Conservation (phyloP, 768 basidiomycete species). For the Lactarius akahatsu region DNA sequence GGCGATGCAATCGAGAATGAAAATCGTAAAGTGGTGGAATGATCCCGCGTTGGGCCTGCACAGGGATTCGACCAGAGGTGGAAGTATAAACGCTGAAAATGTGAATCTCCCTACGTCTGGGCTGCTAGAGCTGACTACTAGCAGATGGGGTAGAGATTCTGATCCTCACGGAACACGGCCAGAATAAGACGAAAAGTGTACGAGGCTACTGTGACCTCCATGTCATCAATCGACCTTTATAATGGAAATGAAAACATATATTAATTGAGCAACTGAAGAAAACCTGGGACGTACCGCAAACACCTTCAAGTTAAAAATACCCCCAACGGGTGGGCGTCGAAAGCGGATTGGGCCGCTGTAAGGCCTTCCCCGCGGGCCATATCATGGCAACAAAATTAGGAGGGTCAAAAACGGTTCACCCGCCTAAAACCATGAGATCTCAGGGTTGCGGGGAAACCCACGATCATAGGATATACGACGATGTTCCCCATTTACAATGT, state of each 20-base stretch:
- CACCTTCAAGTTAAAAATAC: too few species aligned
- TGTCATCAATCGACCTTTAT: slow-evolving; percentile 3
- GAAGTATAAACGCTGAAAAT: background rate
- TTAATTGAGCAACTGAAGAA: background rate
- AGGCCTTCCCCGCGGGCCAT: background rate
- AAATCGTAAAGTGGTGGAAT: background rate
- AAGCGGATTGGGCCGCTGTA: slow-evolving; percentile 1
- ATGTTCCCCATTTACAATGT: background rate
- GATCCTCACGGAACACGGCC: background rate
- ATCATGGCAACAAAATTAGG: background rate
- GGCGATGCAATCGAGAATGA: background rate
- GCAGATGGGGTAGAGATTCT: background rate
- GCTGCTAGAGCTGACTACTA: background rate
- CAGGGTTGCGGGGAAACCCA: background rate
- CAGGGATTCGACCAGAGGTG: background rate
- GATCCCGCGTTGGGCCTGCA: slow-evolving; percentile 2
- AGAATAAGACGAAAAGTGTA: background rate
- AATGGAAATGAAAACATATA: background rate
- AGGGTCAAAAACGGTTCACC: background rate
- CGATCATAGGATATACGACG: background rate
- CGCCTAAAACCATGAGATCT: background rate
- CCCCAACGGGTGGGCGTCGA: background rate
- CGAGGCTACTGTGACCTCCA: background rate
- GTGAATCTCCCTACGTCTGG: background rate
- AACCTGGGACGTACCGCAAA: background rate